These are phyloP conservation scores for Apodospora peruviana DNA, from an alignment of 495 filamentous ascomycete species.

Conservation along the genomic window DNA sequence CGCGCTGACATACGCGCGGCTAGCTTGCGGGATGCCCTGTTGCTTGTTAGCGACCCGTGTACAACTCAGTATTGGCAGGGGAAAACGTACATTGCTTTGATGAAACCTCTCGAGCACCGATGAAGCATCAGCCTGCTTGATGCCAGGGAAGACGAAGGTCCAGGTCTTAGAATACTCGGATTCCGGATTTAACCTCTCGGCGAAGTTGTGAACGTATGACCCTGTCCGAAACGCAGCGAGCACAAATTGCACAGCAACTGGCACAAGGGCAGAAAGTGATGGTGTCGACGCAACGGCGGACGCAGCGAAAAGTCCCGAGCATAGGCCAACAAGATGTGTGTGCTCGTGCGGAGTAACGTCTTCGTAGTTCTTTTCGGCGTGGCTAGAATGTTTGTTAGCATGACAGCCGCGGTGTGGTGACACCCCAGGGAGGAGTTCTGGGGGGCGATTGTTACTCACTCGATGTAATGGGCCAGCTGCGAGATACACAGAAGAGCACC, in stretches of 20 bases:
- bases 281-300: conserved; percentile 63
- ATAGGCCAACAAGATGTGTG: conserved; percentile 57
- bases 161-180: conserved; percentile 47
- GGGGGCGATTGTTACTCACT: conserved; percentile 47
- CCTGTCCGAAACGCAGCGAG: conserved; percentile 70
- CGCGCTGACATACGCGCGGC: conserved; percentile 68
- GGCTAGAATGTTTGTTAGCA: conserved; percentile 28
- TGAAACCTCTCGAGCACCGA: conserved; percentile 48
- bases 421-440: not conserved
- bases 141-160: conserved; percentile 49
- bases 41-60: conserved; percentile 1
- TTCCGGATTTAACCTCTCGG: conserved; percentile 44
- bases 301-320: conserved; percentile 68
- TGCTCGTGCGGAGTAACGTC: conserved; percentile 36
- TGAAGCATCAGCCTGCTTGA: conserved; percentile 38
- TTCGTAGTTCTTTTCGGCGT: conserved; percentile 39
- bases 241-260: conserved; percentile 63
- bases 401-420: not conserved
- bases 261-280: conserved; percentile 62
- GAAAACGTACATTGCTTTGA: conserved; percentile 34
- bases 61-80: not conserved
- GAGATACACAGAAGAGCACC: conserved; percentile 64
- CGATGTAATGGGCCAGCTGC: conserved; percentile 70
- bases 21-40: conserved; percentile 55
- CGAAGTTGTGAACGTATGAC: conserved; percentile 48